Conservation (phyloP, 192 early-diverging fungal species). For the Coemansia sp. region DNA sequence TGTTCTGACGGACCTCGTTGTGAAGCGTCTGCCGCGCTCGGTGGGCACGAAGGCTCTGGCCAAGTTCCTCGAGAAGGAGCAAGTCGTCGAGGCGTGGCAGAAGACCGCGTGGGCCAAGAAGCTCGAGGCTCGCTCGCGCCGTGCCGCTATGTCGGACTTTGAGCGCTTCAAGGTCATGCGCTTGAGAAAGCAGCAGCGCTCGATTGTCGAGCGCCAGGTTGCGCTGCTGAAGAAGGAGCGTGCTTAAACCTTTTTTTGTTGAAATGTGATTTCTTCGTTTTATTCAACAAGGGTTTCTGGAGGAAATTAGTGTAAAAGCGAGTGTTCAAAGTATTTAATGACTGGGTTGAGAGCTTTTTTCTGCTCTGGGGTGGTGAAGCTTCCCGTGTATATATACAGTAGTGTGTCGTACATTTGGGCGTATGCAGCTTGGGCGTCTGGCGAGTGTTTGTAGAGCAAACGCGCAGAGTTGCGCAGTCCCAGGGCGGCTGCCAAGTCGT, state of each 20-base stretch:
- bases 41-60: constrained; percentile 73
- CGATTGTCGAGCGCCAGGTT: constrained; percentile 48
- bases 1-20: constrained; percentile 85
- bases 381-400: constrained; percentile 32
- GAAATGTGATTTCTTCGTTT: neutral
- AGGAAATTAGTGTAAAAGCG: constrained; percentile 3
- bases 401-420: constrained; percentile 40
- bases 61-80: constrained; percentile 82
- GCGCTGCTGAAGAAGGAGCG: constrained; percentile 53
- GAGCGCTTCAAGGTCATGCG: constrained; percentile 98
- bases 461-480: constrained; percentile 36
- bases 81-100: constrained; percentile 76
- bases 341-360: constrained; percentile 33
- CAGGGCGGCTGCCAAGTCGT: constrained; percentile 35
- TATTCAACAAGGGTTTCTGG: constrained; percentile 1
- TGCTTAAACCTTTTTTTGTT: constrained; percentile 23
- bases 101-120: constrained; percentile 97
- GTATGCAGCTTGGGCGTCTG: constrained; percentile 37
- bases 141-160: constrained; percentile 86
- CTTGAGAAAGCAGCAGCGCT: constrained; percentile 80
- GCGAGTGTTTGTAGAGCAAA: constrained; percentile 49
- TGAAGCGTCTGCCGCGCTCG: constrained; percentile 82
- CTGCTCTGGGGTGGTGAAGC: constrained; percentile 32
- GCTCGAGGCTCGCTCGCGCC: constrained; percentile 76
- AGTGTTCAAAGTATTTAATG: constrained; percentile 40